phyloP scores from a whole-genome alignment of 1,139 yeast genomes.

The Hansenula sp. region DNA sequence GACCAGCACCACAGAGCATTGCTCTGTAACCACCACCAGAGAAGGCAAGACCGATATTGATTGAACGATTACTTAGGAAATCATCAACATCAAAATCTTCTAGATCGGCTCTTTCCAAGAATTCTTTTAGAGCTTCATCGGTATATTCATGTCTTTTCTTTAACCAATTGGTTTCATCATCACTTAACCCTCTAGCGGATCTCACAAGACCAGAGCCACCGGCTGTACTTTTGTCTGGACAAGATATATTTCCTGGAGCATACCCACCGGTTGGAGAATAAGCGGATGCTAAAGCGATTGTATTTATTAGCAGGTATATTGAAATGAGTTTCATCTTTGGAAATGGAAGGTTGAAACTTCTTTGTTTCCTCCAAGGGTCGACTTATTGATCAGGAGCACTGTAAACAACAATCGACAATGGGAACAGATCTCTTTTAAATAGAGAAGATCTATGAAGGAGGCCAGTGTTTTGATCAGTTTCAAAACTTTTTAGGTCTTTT shows the following conservation, averaged over 20 bases:
- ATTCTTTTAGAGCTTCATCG: slow-evolving; percentile 48
- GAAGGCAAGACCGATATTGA: slow-evolving; percentile 68
- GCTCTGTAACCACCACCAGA: slow-evolving; percentile 95
- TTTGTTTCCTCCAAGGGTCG: background rate
- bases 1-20: slow-evolving; percentile 88
- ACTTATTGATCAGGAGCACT: too few relatives aligned
- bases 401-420: too few relatives aligned
- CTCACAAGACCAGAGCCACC: slow-evolving; percentile 30
- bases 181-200: slow-evolving; percentile 29
- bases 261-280: slow-evolving; percentile 64
- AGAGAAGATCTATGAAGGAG: too few relatives aligned
- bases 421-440: too few relatives aligned
- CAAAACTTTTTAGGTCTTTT: too few relatives aligned
- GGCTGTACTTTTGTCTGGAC: slow-evolving; percentile 39
- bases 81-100: slow-evolving; percentile 52
- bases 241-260: slow-evolving; percentile 59
- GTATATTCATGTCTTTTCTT: slow-evolving; percentile 48
- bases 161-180: slow-evolving; percentile 30
- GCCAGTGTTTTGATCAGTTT: too few relatives aligned
- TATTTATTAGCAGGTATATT: background rate
- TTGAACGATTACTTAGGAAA: slow-evolving; percentile 42
- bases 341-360: background rate
- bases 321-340: background rate
- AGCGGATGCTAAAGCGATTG: slow-evolving; percentile 26
- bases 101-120: slow-evolving; percentile 54